Percentiles rank a stretch among this genome's conserved stretches.
These are phyloP conservation scores for Colletotrichum nymphaeae DNA, from an alignment of 2,329 filamentous ascomycete genomes.

Conservation along the genomic window DNA sequence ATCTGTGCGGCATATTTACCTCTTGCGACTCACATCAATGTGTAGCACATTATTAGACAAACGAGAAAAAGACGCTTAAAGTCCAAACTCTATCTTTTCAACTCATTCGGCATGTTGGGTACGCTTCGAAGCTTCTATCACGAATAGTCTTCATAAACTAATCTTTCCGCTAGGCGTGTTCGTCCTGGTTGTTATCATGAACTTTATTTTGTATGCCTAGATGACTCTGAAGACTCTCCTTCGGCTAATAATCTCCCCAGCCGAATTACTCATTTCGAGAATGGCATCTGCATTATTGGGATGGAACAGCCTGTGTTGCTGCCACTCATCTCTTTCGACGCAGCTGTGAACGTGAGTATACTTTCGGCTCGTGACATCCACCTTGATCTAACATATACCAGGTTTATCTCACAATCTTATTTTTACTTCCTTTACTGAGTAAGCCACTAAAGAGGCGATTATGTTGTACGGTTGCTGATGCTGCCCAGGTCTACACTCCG, in stretches of 20 bases:
- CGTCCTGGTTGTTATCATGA: constrained; percentile 24
- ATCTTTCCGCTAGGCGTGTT: neutral
- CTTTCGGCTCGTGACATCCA: too few relatives aligned
- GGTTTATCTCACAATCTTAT: constrained; percentile 29
- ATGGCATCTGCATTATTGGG: constrained; percentile 24
- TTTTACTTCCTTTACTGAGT: constrained; percentile 25
- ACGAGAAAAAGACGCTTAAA: constrained; percentile 20
- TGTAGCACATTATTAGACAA: constrained; percentile 26
- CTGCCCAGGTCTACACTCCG: constrained; percentile 9
- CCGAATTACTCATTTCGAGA: constrained; percentile 14
- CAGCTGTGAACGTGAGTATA: constrained; percentile 18
- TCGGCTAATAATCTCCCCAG: neutral
- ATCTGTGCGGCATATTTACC: fast-evolving
- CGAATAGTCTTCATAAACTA: neutral
- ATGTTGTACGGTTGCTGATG: neutral
- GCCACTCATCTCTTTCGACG: constrained; percentile 24
- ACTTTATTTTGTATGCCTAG: constrained; percentile 24
- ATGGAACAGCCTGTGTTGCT: neutral
- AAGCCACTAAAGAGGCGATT: neutral
- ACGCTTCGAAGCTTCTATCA: neutral
- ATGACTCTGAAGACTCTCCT: fast-evolving
- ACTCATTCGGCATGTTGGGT: constrained; percentile 30
- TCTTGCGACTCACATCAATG: neutral
- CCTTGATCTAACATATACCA: neutral
- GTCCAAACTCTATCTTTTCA: constrained; percentile 22